Evolutionary conservation across 495 filamentous ascomycete genomes (phyloP), one percentile per base, ranked within the genome.

Genomic region (Delitschia confertaspora): DNA sequence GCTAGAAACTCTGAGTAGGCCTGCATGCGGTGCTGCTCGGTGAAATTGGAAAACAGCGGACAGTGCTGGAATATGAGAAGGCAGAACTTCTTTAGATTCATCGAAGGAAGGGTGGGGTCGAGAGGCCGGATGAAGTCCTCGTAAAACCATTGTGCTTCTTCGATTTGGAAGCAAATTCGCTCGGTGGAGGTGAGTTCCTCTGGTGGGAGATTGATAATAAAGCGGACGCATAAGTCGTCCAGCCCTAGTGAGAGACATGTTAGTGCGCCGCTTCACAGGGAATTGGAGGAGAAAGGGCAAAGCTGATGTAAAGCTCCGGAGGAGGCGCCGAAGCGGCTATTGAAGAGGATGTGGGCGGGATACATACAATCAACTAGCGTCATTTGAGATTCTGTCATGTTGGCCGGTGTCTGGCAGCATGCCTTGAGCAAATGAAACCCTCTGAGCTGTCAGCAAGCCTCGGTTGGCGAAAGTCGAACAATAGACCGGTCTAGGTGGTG

Each of bases 141-240:
- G 78, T 95, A 98, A 64, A 88, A 96, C 91, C 91, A 98, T 82
- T 98, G 91, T 58, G 91, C 91, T 59, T 95, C 93, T 65, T 98
- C 91, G 42, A 98, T 82, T 67, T 95, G 88, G 63, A 98, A 98
- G 64, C 88, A 95, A 59, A 96, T 87, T 50, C 91, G 84, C 57
- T 88, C 86, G 16, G 93, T 83, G 0, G 82, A 85, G 47, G 80
- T 75, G 21, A 95, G 79, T 62, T 96, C 91, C 62, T 88, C 86
- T 49, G 78, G 72, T 16, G 91, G 91, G 35, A 95, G 72, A 65
- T 96, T 95, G 58, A 96, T 85, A 56, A 98, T 88, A 60, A 98
- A 98, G 47, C 79, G 84, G 61, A 93, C 86, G 63, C 85, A 93
- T 33, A 95, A 72, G 67, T 95, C 88, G 80, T 94, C 87, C 69